These are phyloP conservation scores for Butyriboletus appendiculatus DNA, from an alignment of 1,284 basidiomycete species.

Conservation along the genomic window DNA sequence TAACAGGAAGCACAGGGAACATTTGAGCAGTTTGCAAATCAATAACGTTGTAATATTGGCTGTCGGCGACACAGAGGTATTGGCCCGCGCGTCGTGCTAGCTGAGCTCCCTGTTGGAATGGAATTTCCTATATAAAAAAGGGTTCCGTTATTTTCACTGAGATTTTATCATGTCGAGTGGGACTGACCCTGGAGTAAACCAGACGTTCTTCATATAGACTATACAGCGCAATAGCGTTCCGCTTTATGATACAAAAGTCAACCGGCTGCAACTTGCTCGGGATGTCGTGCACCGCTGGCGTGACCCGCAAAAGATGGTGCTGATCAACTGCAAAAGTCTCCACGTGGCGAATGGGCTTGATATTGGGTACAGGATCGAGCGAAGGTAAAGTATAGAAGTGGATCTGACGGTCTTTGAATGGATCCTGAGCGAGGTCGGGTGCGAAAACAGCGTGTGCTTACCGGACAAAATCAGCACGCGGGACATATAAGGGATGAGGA, in stretches of 20 bases:
- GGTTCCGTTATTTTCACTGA: slow-evolving; percentile 53
- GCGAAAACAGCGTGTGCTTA: slow-evolving; percentile 29
- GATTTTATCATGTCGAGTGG: neutral
- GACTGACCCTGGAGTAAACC: slow-evolving; percentile 32
- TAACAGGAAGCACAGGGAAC: slow-evolving; percentile 74
- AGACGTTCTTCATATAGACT: slow-evolving; percentile 39
- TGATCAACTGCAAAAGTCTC: slow-evolving; percentile 81
- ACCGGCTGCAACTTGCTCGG: slow-evolving; percentile 53
- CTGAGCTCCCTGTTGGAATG: slow-evolving; percentile 63
- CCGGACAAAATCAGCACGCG: slow-evolving; percentile 73
- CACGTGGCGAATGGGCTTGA: slow-evolving; percentile 80
- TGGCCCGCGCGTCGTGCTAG: slow-evolving; percentile 66
- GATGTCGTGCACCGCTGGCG: slow-evolving; percentile 43
- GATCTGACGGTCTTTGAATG: slow-evolving; percentile 65
- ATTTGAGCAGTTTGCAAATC: slow-evolving; percentile 70
- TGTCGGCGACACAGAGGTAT: slow-evolving; percentile 75
- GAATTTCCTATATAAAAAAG: slow-evolving; percentile 70
- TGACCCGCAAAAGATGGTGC: slow-evolving; percentile 60
- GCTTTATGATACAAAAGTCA: slow-evolving; percentile 79
- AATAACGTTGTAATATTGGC: slow-evolving; percentile 72
- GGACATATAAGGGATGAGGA: slow-evolving; percentile 73
- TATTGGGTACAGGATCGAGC: slow-evolving; percentile 67
- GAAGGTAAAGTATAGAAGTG: slow-evolving; percentile 80
- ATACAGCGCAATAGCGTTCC: slow-evolving; percentile 68
- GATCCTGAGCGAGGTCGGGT: neutral